Conservation (phyloP, 352 stramenopile genomes). For the Pythium chondricola region DNA sequence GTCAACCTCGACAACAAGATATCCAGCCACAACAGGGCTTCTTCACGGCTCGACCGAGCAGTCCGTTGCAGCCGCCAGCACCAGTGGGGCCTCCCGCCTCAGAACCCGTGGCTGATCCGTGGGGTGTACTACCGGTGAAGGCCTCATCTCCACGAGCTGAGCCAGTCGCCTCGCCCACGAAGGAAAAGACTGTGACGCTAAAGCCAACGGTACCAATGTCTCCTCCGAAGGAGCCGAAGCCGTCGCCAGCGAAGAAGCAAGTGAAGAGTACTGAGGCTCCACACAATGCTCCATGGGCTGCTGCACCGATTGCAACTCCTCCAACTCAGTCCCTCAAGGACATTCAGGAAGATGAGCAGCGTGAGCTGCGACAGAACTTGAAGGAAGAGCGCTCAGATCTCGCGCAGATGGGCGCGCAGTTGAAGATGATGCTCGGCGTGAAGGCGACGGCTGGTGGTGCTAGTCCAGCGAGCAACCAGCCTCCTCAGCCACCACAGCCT, state of each 20-base stretch:
- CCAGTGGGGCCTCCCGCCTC: background rate
- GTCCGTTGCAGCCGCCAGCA: conserved; percentile 1
- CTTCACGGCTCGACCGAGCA: conserved; percentile 1
- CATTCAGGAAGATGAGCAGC: conserved; percentile 79
- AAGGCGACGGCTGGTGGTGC: conserved; percentile 14
- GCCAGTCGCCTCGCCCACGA: background rate
- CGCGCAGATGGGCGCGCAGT: conserved; percentile 73
- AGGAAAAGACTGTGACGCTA: too few relatives aligned
- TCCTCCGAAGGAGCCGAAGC: conserved; percentile 15
- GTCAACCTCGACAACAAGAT: too few relatives aligned
- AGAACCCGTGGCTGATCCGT: conserved; percentile 6
- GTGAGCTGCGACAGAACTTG: conserved; percentile 54
- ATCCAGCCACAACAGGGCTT: conserved; percentile 2
- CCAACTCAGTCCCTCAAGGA: conserved; percentile 59
- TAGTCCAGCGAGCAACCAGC: background rate
- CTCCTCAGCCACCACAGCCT: conserved; percentile 5
- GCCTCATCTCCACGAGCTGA: background rate
- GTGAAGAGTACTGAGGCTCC: conserved; percentile 6
- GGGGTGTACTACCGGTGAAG: conserved; percentile 3
- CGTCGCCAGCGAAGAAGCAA: conserved; percentile 24
- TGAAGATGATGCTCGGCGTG: conserved; percentile 88
- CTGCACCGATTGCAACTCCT: conserved; percentile 2
- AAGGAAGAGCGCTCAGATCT: conserved; percentile 37
- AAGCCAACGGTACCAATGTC: too few relatives aligned
- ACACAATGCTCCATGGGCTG: conserved; percentile 37